These are phyloP conservation scores for maize (Zea mays) DNA, from an alignment of 176 grass and related monocot species.

Conservation along the genomic window DNA sequence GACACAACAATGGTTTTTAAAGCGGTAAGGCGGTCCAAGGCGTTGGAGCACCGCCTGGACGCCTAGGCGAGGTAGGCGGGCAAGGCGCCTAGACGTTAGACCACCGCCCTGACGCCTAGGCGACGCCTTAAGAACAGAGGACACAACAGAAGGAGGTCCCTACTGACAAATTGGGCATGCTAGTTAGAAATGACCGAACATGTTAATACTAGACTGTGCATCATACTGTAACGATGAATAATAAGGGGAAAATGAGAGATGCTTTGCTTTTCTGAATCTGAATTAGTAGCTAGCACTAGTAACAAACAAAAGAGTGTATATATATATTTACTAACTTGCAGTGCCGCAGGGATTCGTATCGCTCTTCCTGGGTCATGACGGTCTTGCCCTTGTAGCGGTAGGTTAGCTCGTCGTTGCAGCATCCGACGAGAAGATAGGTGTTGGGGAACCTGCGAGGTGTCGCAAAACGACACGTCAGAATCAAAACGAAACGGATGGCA, in stretches of 20 bases:
- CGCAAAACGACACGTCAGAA: not conserved
- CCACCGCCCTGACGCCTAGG: too few species aligned
- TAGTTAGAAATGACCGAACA: not conserved
- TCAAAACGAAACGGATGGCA: not conserved
- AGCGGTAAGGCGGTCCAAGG: too few species aligned
- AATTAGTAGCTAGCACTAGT: too few species aligned
- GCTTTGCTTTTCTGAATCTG: not conserved
- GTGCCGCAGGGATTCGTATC: conserved; percentile 93
- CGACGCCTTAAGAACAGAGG: too few species aligned
- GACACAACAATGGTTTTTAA: too few species aligned
- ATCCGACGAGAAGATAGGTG: conserved; percentile 86
- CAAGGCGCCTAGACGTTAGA: too few species aligned
- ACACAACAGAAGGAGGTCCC: not conserved
- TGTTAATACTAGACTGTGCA: not conserved
- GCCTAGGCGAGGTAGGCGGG: too few species aligned
- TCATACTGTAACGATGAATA: not conserved
- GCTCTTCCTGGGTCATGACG: conserved; percentile 87
- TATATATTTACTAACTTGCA: conserved; percentile 98
- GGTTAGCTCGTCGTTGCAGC: conserved; percentile 90
- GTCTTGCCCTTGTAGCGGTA: conserved; percentile 91
- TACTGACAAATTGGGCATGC: not conserved
- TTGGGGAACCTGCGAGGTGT: conserved; percentile 73
- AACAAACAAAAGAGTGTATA: too few species aligned
- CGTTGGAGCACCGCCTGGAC: too few species aligned
- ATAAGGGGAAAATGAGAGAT: not conserved